phyloP scores from a whole-genome alignment of 495 filamentous ascomycete species.

The Penicillium cosmopolitanum region DNA sequence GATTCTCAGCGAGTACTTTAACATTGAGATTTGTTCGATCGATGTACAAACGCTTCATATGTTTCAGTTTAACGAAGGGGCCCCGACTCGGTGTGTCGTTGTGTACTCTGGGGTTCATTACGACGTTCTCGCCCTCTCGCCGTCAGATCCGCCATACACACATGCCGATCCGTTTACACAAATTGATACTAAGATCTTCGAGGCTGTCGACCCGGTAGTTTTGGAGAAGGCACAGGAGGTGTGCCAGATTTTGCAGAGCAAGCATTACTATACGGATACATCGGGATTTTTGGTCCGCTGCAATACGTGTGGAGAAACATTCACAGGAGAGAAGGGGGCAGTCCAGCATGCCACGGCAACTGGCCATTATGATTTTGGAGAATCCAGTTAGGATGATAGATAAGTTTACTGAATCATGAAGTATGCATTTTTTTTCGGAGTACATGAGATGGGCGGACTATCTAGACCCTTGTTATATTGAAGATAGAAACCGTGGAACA shows the following conservation, averaged over 20 bases:
- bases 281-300: conserved; percentile 81
- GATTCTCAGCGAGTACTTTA: conserved; percentile 83
- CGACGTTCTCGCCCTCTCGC: conserved; percentile 81
- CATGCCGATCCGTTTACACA: conserved; percentile 65
- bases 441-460: neutral
- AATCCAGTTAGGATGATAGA: conserved; percentile 44
- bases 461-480: neutral
- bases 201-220: conserved; percentile 67
- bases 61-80: conserved; percentile 83
- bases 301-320: conserved; percentile 70
- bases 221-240: conserved; percentile 71
- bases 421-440: conserved; percentile 1
- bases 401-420: neutral
- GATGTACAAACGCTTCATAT: conserved; percentile 71
- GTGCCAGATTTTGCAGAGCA: conserved; percentile 68
- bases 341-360: conserved; percentile 67
- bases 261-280: conserved; percentile 91
- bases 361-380: conserved; percentile 74
- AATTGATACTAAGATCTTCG: conserved; percentile 79
- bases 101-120: conserved; percentile 97
- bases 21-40: conserved; percentile 83
- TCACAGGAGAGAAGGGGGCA: conserved; percentile 75
- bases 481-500: neutral
- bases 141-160: conserved; percentile 60
- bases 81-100: conserved; percentile 71